phyloP scores from a whole-genome alignment of 2,329 filamentous ascomycete genomes.

The Lachnellula willkommii region DNA sequence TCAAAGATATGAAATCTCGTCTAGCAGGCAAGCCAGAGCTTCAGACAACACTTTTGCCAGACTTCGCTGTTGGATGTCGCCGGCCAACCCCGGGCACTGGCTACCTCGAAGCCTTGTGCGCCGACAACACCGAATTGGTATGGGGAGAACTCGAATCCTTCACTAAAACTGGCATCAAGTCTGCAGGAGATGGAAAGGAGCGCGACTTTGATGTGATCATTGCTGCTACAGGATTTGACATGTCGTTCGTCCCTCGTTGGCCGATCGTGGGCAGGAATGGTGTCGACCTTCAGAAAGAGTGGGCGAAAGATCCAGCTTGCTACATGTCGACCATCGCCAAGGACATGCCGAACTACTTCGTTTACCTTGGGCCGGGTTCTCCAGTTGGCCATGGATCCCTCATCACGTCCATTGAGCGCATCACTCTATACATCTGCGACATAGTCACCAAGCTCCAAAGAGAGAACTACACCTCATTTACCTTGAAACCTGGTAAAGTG shows the following conservation, averaged over 20 bases:
- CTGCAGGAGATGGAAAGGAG: slow-evolving; percentile 21
- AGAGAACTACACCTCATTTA: slow-evolving; percentile 38
- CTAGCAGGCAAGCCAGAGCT: slow-evolving; percentile 22
- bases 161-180: slow-evolving; percentile 31
- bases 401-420: slow-evolving; percentile 1
- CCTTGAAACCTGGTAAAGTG: slow-evolving; percentile 27
- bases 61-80: slow-evolving; percentile 34
- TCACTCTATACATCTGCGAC: slow-evolving; percentile 6
- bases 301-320: slow-evolving; percentile 6
- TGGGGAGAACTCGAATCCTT: slow-evolving; percentile 32
- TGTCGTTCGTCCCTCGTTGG: slow-evolving; percentile 18
- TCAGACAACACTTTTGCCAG: slow-evolving; percentile 14
- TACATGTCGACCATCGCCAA: slow-evolving; percentile 13
- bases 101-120: slow-evolving; percentile 41
- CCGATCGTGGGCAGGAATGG: slow-evolving; percentile 15
- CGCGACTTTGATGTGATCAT: slow-evolving; percentile 25
- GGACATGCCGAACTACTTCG: slow-evolving; percentile 8
- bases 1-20: too few species aligned
- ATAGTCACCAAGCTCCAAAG: slow-evolving; percentile 32
- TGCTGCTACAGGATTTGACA: slow-evolving; percentile 28
- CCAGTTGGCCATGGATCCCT: slow-evolving; percentile 12
- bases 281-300: slow-evolving; percentile 6
- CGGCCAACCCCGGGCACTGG: slow-evolving; percentile 42
- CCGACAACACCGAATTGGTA: slow-evolving; percentile 39
- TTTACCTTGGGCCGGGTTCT: slow-evolving; percentile 9